A percentile compares a stretch with the other conserved stretches of the same genome.
Evolutionary conservation across 1,284 basidiomycete genomes (phyloP).

Genomic region (Trichosporon sp.): DNA sequence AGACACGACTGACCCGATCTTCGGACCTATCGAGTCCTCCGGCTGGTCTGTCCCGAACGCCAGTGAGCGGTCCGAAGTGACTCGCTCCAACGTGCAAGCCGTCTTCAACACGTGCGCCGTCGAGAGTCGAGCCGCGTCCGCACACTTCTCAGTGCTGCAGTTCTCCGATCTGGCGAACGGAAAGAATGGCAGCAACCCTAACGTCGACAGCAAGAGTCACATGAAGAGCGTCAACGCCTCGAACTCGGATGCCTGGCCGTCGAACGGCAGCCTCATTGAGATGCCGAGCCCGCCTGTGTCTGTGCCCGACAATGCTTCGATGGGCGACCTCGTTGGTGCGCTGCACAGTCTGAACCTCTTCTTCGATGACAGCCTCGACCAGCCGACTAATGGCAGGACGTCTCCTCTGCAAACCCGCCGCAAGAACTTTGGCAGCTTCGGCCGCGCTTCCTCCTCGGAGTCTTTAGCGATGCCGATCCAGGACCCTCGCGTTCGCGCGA

Average conservation of each 20-base stretch:
- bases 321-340: slow-evolving; percentile 83
- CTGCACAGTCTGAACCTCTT: slow-evolving; percentile 82
- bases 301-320: slow-evolving; percentile 62
- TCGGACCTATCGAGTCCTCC: slow-evolving; percentile 75
- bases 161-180: slow-evolving; percentile 45
- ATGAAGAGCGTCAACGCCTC: not conserved
- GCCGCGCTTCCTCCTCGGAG: slow-evolving; percentile 19
- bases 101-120: slow-evolving; percentile 78
- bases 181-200: slow-evolving; percentile 9
- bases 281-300: slow-evolving; percentile 68
- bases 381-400: slow-evolving; percentile 23
- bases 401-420: slow-evolving; percentile 25
- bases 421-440: slow-evolving; percentile 13
- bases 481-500: slow-evolving; percentile 22
- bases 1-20: slow-evolving; percentile 83
- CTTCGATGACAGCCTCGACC: slow-evolving; percentile 66
- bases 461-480: slow-evolving; percentile 16
- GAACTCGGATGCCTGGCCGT: slow-evolving; percentile 27
- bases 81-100: slow-evolving; percentile 74
- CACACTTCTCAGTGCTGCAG: slow-evolving; percentile 55
- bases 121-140: slow-evolving; percentile 61
- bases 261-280: slow-evolving; percentile 36
- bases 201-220: slow-evolving; percentile 3
- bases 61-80: slow-evolving; percentile 65
- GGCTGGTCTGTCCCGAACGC: slow-evolving; percentile 82